Evolutionary conservation across 1,284 basidiomycete species (phyloP).

Genomic region (Ustilago lituana): DNA sequence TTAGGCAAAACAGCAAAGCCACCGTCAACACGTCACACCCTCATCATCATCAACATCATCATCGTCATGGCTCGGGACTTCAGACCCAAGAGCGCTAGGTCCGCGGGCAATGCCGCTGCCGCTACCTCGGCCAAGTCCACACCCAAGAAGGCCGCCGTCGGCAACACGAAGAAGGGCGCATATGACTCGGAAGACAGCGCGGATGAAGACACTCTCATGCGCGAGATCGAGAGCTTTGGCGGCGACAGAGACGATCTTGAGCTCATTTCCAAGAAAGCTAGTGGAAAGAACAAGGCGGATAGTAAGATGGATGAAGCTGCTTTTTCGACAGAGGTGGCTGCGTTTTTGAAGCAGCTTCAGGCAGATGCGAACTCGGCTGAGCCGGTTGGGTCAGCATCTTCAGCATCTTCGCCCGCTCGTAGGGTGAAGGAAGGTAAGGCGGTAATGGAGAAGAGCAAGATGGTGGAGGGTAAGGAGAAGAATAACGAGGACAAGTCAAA

Average conservation of each 20-base stretch:
- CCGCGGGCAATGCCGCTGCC: background rate
- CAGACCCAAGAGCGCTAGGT: slow-evolving; percentile 47
- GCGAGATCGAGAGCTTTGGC: slow-evolving; percentile 47
- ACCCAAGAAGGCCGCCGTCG: slow-evolving; percentile 12
- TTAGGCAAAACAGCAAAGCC: slow-evolving; percentile 4
- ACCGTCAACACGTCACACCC: background rate
- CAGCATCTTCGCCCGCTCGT: slow-evolving; percentile 1
- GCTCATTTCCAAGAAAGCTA: slow-evolving; percentile 31
- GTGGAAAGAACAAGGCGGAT: slow-evolving; percentile 32
- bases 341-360: slow-evolving; percentile 42
- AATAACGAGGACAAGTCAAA: slow-evolving; percentile 23
- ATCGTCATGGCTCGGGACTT: slow-evolving; percentile 51
- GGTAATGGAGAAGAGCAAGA: background rate
- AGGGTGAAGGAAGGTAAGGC: slow-evolving; percentile 12
- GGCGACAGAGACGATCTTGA: slow-evolving; percentile 40
- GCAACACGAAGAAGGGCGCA: slow-evolving; percentile 24
- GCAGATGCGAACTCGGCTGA: slow-evolving; percentile 20
- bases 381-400: slow-evolving; percentile 2
- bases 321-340: slow-evolving; percentile 35
- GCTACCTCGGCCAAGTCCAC: slow-evolving; percentile 9
- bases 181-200: slow-evolving; percentile 46
- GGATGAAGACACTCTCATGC: slow-evolving; percentile 42
- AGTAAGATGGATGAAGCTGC: slow-evolving; percentile 35
- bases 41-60: slow-evolving; percentile 6
- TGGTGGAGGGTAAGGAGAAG: background rate